These are phyloP conservation scores for Carex scoparia DNA, from an alignment of 176 grass and related monocot genomes.

Conservation along the genomic window DNA sequence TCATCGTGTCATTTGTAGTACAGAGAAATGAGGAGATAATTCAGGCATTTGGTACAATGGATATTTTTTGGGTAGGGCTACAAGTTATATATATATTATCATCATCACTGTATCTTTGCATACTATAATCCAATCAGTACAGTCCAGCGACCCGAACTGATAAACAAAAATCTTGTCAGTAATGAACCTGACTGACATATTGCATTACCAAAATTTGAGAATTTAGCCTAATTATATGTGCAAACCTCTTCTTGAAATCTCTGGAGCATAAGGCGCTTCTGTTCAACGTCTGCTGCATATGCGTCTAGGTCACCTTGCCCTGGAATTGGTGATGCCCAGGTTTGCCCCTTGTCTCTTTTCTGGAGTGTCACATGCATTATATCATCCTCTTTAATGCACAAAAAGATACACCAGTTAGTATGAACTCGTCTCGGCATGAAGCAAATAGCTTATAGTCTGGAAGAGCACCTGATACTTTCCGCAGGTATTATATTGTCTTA, in stretches of 20 bases:
- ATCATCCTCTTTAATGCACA: slow-evolving; percentile 54
- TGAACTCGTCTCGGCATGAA: background rate
- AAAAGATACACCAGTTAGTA: background rate
- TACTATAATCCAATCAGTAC: background rate
- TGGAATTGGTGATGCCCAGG: slow-evolving; percentile 92
- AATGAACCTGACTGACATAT: background rate
- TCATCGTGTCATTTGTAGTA: background rate
- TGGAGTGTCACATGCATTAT: slow-evolving; percentile 88
- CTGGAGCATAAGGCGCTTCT: slow-evolving; percentile 97
- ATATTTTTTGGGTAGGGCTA: too few relatives aligned
- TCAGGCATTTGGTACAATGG: background rate
- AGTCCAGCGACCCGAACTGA: background rate
- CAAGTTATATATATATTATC: background rate
- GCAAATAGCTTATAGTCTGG: background rate
- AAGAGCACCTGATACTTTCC: background rate
- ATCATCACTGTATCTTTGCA: background rate
- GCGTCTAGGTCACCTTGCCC: slow-evolving; percentile 79
- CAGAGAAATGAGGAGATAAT: background rate
- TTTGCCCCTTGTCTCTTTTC: slow-evolving; percentile 88
- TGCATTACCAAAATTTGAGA: slow-evolving; percentile 5
- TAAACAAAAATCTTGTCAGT: background rate
- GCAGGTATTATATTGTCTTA: background rate
- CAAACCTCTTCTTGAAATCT: slow-evolving; percentile 99
- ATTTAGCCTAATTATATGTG: background rate
- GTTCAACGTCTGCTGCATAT: slow-evolving; percentile 75